Evolutionary conservation across 2,329 filamentous ascomycete species (phyloP).

Genomic region (Trichoderma sp.): DNA sequence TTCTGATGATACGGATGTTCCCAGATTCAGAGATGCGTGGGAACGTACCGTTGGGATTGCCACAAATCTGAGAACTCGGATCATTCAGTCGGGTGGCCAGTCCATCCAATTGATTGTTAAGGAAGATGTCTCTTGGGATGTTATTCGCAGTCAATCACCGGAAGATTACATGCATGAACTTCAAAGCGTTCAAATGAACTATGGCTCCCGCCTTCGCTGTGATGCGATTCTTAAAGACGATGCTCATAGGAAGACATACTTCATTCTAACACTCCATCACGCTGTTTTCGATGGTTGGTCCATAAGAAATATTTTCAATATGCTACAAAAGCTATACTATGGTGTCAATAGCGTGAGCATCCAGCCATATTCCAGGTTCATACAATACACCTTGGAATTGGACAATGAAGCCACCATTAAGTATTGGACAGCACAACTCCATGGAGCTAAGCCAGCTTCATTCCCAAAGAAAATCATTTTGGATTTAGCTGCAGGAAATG

Average conservation of each 20-base stretch:
- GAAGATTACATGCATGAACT: not conserved
- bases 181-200: not conserved
- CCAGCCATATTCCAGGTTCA: not conserved
- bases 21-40: constrained; percentile 20
- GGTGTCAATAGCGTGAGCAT: not conserved
- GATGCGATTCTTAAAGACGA: not conserved
- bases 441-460: not conserved
- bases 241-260: not conserved
- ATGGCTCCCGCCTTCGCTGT: not conserved
- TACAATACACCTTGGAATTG: constrained; percentile 4
- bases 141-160: not conserved
- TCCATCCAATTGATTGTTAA: constrained; percentile 8
- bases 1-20: constrained; percentile 22
- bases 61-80: constrained; percentile 17
- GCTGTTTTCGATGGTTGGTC: constrained; percentile 17
- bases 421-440: not conserved
- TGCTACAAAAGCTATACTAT: not conserved
- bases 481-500: no score
- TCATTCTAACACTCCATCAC: constrained; percentile 6
- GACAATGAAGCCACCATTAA: not conserved
- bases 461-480: not conserved
- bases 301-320: not conserved
- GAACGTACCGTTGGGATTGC: constrained; percentile 4
- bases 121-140: not conserved
- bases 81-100: not conserved